phyloP scores from a whole-genome alignment of 1,284 basidiomycete species.

The Melampsora americana region DNA sequence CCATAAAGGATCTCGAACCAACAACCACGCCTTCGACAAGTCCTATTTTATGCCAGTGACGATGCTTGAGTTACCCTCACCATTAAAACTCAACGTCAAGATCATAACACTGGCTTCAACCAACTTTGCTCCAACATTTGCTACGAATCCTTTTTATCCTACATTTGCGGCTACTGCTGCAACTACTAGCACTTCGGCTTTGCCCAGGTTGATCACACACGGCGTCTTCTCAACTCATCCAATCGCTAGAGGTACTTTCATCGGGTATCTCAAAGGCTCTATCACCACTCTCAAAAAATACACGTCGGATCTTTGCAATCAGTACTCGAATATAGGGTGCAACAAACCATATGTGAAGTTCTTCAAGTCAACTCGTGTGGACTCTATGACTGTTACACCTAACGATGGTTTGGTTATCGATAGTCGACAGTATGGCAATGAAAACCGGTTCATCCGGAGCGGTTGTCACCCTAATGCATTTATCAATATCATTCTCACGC shows the following conservation, averaged over 20 bases:
- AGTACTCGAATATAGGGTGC: conserved; percentile 59
- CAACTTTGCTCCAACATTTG: conserved; percentile 46
- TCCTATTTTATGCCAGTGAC: conserved; percentile 21
- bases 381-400: conserved; percentile 52
- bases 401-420: conserved; percentile 80
- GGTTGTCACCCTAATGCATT: conserved; percentile 89
- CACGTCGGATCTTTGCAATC: conserved; percentile 59
- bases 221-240: conserved; percentile 55
- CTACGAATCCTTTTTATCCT: conserved; percentile 62
- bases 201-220: conserved; percentile 55
- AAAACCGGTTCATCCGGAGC: conserved; percentile 71
- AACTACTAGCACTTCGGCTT: conserved; percentile 48
- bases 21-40: conserved; percentile 12
- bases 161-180: conserved; percentile 57
- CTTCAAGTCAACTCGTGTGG: conserved; percentile 58
- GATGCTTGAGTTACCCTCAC: conserved; percentile 45
- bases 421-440: conserved; percentile 70
- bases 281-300: conserved; percentile 54
- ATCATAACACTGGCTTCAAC: conserved; percentile 43
- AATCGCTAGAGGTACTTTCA: conserved; percentile 55
- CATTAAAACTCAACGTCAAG: conserved; percentile 44
- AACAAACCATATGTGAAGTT: conserved; percentile 71
- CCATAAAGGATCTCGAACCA: conserved; percentile 7
- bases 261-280: conserved; percentile 54
- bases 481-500: conserved; percentile 64